Base-by-base conservation (phyloP, 192 early-diverging fungal genomes). In the Chytriomyces hyalinus region DNA sequence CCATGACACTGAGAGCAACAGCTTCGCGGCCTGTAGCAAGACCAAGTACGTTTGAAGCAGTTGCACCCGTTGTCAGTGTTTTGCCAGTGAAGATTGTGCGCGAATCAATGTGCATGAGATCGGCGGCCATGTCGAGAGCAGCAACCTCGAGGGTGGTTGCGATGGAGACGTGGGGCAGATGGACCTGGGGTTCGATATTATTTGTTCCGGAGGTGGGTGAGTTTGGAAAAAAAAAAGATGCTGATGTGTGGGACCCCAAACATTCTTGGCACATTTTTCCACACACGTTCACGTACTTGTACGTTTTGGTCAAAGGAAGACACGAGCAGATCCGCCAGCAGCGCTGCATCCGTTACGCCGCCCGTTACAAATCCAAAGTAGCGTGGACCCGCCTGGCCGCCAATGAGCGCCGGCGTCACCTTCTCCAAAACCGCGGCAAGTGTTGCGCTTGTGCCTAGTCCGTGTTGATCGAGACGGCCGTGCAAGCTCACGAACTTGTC, bases 281-380 rank as follows among this genome's bases (percentile, higher is more conserved):
- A 36, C 36, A 36, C 36, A 36, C 36, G 66, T 68, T 68, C 0
- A 10, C 66, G 9, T 17, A 71, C 69, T 26, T 73, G 71, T 2
- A 73, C 62, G 44, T 84, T 85, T 53, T 79, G 81, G 63, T 83
- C 78, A 72, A 73, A 79, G 5, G 49, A 44, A 15, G 78, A 69
- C 9, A 69, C 76, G 6, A 82, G 48, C 50, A 78, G 51, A 61
- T 85, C 82, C 13, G 71, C 80, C 9, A 80, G 9, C 22, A 74
- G 59, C 4, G 80, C 82, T 0, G 85, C 85, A 6, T 85, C 84
- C 2, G 90, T 90, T 6, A 80, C 80, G 0, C 90, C 90, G 6
- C 90, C 90, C 1, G 84, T 88, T 5, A 91, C 86, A 5, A 91
- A 81, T 0, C 89, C 87, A 80, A 90, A 91, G 67, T 88, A 90